These are phyloP conservation scores for Marasmius sp. DNA, from an alignment of 1,284 basidiomycete species.

Conservation along the genomic window DNA sequence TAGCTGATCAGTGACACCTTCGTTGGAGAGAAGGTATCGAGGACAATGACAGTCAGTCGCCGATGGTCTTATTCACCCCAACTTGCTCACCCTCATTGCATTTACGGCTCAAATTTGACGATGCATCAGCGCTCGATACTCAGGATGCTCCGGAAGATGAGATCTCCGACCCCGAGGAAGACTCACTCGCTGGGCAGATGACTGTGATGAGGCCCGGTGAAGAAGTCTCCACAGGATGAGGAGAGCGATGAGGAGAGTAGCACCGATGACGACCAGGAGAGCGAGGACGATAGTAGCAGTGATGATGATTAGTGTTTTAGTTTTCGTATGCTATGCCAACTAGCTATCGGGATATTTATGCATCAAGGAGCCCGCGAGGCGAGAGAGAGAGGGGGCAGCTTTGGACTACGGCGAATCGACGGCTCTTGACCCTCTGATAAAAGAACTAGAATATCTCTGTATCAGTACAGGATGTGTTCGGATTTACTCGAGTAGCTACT, in stretches of 20 bases:
- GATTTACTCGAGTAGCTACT: too few relatives aligned
- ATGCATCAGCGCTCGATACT: conserved; percentile 54
- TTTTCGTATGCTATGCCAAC: neutral
- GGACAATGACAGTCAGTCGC: conserved; percentile 67
- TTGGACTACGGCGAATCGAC: too few relatives aligned
- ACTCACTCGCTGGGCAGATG: conserved; percentile 96
- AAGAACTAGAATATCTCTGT: too few relatives aligned
- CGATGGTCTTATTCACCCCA: neutral
- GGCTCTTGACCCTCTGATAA: too few relatives aligned
- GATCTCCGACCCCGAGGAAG: conserved; percentile 95
- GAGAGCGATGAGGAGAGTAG: conserved; percentile 46
- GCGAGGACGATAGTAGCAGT: conserved; percentile 34
- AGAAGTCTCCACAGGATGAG: conserved; percentile 60
- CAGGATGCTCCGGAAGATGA: conserved; percentile 81
- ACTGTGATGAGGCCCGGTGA: conserved; percentile 91
- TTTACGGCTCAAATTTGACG: conserved; percentile 79
- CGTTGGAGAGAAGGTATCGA: conserved; percentile 77
- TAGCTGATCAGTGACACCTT: conserved; percentile 87
- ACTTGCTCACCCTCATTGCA: neutral
- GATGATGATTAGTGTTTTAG: conserved; percentile 37
- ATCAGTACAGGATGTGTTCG: too few relatives aligned
- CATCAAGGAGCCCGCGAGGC: too few relatives aligned
- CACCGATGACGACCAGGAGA: conserved; percentile 30
- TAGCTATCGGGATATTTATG: too few relatives aligned
- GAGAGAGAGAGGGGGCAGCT: too few relatives aligned